These are phyloP conservation scores for Zymoseptoria ardabiliae DNA, from an alignment of 2,329 filamentous ascomycete genomes.

Conservation along the genomic window DNA sequence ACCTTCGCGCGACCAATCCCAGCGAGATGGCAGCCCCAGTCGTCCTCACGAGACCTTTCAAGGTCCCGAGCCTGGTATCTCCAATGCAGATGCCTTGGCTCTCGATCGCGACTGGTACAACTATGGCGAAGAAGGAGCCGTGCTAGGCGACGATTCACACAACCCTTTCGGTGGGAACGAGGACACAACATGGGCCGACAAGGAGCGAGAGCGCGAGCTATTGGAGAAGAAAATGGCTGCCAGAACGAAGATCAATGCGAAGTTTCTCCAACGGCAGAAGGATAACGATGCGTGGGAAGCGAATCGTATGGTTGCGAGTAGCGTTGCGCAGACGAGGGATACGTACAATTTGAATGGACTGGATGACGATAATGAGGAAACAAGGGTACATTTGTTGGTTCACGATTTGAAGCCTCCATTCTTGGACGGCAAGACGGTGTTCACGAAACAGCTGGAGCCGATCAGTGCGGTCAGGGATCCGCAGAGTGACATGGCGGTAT, in stretches of 20 bases:
- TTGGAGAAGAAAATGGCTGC: conserved; percentile 66
- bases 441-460: conserved; percentile 94
- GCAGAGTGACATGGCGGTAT: conserved; percentile 98
- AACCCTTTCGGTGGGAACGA: conserved; percentile 80
- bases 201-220: conserved; percentile 64
- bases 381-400: conserved; percentile 80
- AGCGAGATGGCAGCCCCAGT: conserved; percentile 15
- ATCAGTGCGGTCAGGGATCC: conserved; percentile 87
- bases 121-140: conserved; percentile 73
- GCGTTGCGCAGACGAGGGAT: conserved; percentile 83
- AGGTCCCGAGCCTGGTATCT: conserved; percentile 51
- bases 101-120: conserved; percentile 91
- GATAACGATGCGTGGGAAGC: conserved; percentile 98
- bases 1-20: conserved; percentile 23
- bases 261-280: conserved; percentile 77
- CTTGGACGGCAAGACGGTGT: conserved; percentile 86
- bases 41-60: conserved; percentile 54
- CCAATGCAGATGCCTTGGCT: conserved; percentile 63
- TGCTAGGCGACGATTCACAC: conserved; percentile 84
- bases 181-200: conserved; percentile 60
- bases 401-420: conserved; percentile 94
- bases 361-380: conserved; percentile 82
- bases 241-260: conserved; percentile 46
- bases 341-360: conserved; percentile 51
- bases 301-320: conserved; percentile 94